These are phyloP conservation scores for Leptodermis oblonga DNA, from an alignment of 257 asterid species.

Conservation along the genomic window DNA sequence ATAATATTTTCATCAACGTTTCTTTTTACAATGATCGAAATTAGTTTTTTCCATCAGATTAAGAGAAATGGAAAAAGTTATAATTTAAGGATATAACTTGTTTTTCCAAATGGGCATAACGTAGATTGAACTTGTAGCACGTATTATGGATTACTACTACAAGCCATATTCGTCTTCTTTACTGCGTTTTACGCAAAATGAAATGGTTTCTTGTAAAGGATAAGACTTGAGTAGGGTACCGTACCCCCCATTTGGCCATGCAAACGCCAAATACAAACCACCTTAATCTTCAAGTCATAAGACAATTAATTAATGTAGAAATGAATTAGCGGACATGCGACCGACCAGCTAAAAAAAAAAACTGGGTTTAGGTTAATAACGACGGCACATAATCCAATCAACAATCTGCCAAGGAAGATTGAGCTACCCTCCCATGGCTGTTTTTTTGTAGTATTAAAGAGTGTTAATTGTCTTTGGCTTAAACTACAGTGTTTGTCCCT, in stretches of 20 bases:
- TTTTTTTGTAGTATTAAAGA: neutral
- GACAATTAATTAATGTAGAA: neutral
- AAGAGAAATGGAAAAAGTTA: too few relatives aligned
- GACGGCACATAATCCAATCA: slow-evolving; percentile 21
- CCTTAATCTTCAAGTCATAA: neutral
- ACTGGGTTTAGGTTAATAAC: slow-evolving; percentile 9
- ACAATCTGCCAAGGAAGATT: neutral
- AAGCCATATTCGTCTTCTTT: neutral
- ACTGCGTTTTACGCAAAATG: neutral
- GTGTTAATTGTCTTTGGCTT: neutral
- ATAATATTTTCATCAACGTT: too few relatives aligned
- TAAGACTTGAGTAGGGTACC: neutral
- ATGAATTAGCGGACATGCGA: slow-evolving; percentile 7
- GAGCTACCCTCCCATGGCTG: neutral
- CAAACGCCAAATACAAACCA: neutral
- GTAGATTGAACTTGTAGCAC: neutral
- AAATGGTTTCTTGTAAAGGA: slow-evolving; percentile 3
- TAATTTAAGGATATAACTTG: too few relatives aligned
- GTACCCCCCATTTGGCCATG: too few relatives aligned
- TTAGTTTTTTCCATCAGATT: too few relatives aligned
- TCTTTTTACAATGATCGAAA: too few relatives aligned
- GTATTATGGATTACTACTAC: neutral
- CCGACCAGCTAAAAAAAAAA: slow-evolving; percentile 33
- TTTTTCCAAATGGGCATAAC: neutral
- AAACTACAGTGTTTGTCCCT: neutral